These are phyloP conservation scores for Salvia hispanica DNA, from an alignment of 257 asterid genomes.

Conservation along the genomic window DNA sequence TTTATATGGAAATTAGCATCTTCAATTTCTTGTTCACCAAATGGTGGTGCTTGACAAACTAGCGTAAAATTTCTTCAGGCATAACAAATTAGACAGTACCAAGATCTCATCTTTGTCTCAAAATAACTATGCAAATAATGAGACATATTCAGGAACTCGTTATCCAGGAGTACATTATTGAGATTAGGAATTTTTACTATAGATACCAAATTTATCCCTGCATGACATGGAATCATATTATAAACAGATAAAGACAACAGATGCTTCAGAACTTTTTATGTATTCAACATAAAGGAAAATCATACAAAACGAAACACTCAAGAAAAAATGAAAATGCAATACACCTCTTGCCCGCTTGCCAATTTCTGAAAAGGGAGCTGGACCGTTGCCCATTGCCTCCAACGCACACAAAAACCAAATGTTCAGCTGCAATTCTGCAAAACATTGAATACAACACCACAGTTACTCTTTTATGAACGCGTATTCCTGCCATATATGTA, in stretches of 20 bases:
- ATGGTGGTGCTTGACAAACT: background rate
- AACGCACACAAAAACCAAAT: conserved; percentile 4
- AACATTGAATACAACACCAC: background rate
- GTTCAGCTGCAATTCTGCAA: conserved; percentile 28
- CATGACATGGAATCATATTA: background rate
- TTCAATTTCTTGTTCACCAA: background rate
- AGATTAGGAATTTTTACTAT: background rate
- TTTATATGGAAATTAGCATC: background rate
- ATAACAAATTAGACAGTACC: background rate
- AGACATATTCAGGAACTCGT: background rate
- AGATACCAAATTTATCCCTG: background rate
- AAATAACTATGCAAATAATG: background rate
- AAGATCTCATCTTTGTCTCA: background rate
- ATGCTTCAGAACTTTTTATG: background rate
- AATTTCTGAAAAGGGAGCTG: conserved; percentile 78
- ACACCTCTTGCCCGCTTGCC: conserved; percentile 85
- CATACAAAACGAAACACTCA: conserved; percentile 1
- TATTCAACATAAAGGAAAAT: background rate
- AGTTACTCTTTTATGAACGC: conserved; percentile 1
- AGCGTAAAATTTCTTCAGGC: background rate
- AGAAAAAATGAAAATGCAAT: conserved; percentile 1
- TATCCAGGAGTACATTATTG: background rate
- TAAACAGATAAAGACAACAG: background rate
- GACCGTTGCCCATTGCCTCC: conserved; percentile 56
- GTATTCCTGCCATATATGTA: background rate